Evolutionary conservation across 345 rosid species (phyloP), one percentile per base, ranked within the genome.

Genomic region (Rhodamnia rubescens): DNA sequence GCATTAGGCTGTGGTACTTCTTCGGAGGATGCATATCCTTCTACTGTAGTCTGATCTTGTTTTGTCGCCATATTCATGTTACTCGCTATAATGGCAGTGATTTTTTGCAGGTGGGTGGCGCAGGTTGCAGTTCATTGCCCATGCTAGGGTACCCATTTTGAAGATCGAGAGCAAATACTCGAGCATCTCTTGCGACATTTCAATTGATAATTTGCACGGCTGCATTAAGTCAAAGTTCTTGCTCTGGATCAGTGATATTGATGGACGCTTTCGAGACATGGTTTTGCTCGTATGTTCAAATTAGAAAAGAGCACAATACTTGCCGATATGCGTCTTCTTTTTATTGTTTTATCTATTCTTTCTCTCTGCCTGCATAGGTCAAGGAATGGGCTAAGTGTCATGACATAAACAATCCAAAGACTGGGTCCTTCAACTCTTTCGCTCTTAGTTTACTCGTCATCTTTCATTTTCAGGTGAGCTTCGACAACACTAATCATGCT

Each of bases 381-480:
- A 97, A 95, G 90, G 98, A 95, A 92, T 97, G 99, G 99, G 98
- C 99, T 85, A 95, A 95, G 92, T 90, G 96, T 85, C 92, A 95
- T 82, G 85, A 90, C 59, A 93, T 97, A 86, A 97, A 95, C 88
- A 88, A 95, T 83, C 90, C 99, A 4, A 97, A 90, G 90, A 14
- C 22, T 32, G 97, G 98, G 85, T 89, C 94, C 56, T 87, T 97
- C 55, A 97, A 94, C 92, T 95, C 99, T 4, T 95, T 93, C 69
- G 93, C 97, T 75, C 96, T 97, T 85, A 88, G 94, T 90, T 89
- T 97, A 89, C 92, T 95, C 53, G 97, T 97, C 78, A 88, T 97
- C 90, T 97, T 97, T 90, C 99, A 95, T 93, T 92, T 97, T 88
- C 99, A 97, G 98, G 98, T 94, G 87, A 87, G 82, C 54, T 49